phyloP scores from a whole-genome alignment of 2,329 filamentous ascomycete species.

The Epichloe amarillans region DNA sequence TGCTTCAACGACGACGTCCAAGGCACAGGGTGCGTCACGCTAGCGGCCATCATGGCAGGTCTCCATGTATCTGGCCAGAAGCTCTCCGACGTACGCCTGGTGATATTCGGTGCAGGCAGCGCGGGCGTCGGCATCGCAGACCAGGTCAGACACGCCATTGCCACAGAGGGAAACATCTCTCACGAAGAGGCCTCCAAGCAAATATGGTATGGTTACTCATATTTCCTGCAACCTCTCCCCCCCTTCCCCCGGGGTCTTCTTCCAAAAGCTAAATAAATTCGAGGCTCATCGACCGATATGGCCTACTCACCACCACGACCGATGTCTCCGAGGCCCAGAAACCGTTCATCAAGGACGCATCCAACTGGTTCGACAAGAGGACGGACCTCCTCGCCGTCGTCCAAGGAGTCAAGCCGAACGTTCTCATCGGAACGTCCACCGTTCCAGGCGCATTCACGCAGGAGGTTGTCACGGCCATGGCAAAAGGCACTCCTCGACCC shows the following conservation, averaged over 20 bases:
- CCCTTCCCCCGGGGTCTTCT: rapidly evolving
- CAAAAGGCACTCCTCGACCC: slow-evolving; percentile 56
- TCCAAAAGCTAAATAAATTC: not conserved
- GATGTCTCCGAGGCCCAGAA: slow-evolving; percentile 55
- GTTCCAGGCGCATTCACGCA: slow-evolving; percentile 64
- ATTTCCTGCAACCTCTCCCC: no score
- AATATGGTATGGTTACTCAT: slow-evolving; percentile 47
- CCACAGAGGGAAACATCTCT: slow-evolving; percentile 48
- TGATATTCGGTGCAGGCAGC: slow-evolving; percentile 70
- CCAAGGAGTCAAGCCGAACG: slow-evolving; percentile 60
- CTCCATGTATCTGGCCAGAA: slow-evolving; percentile 55
- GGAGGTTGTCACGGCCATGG: slow-evolving; percentile 63
- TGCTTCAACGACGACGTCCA: slow-evolving; percentile 92
- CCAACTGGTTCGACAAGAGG: slow-evolving; percentile 47
- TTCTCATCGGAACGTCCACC: slow-evolving; percentile 75
- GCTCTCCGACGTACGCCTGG: slow-evolving; percentile 54
- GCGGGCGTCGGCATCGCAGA: slow-evolving; percentile 80
- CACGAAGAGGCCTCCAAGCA: slow-evolving; percentile 66
- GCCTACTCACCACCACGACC: slow-evolving; percentile 53
- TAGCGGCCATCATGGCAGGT: slow-evolving; percentile 69
- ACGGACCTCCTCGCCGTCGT: slow-evolving; percentile 53
- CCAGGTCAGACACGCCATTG: slow-evolving; percentile 69
- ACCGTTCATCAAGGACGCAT: slow-evolving; percentile 49
- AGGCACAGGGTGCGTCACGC: slow-evolving; percentile 75
- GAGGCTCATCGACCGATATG: slow-evolving; percentile 71